phyloP scores from a whole-genome alignment of 225 moss, liverwort and hornwort species.

The Physcomitrium patens region DNA sequence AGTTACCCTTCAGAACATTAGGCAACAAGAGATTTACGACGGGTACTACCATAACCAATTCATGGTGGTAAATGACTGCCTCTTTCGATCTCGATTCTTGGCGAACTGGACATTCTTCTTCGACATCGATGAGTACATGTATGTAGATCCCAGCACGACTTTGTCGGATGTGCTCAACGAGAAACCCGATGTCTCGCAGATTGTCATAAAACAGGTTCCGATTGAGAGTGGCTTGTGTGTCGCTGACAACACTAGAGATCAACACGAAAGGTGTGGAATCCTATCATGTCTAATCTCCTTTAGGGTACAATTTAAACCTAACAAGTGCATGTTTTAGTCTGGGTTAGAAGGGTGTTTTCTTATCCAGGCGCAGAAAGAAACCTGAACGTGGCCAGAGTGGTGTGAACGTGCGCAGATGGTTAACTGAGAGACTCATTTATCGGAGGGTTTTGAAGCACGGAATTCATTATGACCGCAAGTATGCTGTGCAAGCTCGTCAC shows the following conservation, averaged over 20 bases:
- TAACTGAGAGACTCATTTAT: conserved; percentile 26
- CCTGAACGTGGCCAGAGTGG: too few relatives aligned
- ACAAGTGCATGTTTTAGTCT: too few relatives aligned
- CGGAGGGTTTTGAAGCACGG: conserved; percentile 9
- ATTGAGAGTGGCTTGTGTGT: background rate
- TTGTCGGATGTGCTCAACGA: background rate
- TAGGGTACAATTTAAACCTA: background rate
- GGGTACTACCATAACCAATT: background rate
- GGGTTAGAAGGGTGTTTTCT: too few relatives aligned
- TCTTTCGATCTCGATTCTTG: too few relatives aligned
- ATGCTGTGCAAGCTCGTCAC: conserved; percentile 22
- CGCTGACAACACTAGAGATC: background rate
- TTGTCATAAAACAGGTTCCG: background rate
- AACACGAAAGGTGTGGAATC: background rate
- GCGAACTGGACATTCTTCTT: too few relatives aligned
- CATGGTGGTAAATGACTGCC: background rate
- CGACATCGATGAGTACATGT: too few relatives aligned
- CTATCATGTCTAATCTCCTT: background rate
- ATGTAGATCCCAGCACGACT: background rate
- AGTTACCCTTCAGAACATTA: background rate
- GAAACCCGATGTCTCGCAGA: background rate
- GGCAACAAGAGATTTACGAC: background rate
- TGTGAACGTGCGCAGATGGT: conserved; percentile 22
- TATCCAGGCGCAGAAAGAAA: too few relatives aligned
- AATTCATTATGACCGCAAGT: background rate